Evolutionary conservation across 352 stramenopile genomes (phyloP).

Genomic region (Globisporangium sylvaticum): DNA sequence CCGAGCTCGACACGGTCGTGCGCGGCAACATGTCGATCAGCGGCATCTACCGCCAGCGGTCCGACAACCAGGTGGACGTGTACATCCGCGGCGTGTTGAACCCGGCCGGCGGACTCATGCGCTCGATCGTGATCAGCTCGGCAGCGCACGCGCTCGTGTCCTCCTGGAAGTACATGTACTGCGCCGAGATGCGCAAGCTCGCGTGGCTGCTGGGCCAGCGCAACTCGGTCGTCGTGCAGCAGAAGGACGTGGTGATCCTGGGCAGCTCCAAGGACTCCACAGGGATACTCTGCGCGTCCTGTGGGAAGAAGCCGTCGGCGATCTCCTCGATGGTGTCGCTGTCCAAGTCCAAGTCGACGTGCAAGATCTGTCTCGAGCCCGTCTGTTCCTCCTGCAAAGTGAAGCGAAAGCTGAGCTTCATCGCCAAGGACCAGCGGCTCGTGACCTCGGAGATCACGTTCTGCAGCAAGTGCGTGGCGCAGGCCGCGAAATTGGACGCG

Average conservation of each 20-base stretch:
- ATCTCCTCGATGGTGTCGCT: conserved; percentile 15
- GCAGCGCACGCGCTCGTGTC: conserved; percentile 33
- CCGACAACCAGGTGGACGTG: conserved; percentile 17
- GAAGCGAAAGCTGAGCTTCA: conserved; percentile 31
- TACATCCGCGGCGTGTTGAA: conserved; percentile 32
- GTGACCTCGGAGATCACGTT: conserved; percentile 38
- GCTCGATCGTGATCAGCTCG: conserved; percentile 32
- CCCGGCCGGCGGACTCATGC: conserved; percentile 34
- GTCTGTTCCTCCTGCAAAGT: conserved; percentile 37
- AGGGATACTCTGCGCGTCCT: conserved; percentile 13
- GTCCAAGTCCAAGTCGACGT: conserved; percentile 22
- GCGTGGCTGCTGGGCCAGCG: conserved; percentile 23
- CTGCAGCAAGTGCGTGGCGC: conserved; percentile 29
- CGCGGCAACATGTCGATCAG: conserved; percentile 53
- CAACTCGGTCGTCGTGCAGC: conserved; percentile 14
- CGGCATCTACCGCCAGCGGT: conserved; percentile 46
- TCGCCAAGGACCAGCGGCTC: conserved; percentile 29
- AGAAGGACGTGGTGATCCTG: conserved; percentile 9
- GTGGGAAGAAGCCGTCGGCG: conserved; percentile 27
- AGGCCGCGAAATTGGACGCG: conserved; percentile 29
- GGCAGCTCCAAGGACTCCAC: conserved; percentile 3
- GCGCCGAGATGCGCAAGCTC: conserved; percentile 66
- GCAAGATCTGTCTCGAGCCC: conserved; percentile 32
- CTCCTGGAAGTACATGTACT: conserved; percentile 32
- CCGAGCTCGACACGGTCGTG: conserved; percentile 24